These are phyloP conservation scores for Paramecium tetraurelia DNA, from an alignment of 73 alveolate species.

Conservation along the genomic window DNA sequence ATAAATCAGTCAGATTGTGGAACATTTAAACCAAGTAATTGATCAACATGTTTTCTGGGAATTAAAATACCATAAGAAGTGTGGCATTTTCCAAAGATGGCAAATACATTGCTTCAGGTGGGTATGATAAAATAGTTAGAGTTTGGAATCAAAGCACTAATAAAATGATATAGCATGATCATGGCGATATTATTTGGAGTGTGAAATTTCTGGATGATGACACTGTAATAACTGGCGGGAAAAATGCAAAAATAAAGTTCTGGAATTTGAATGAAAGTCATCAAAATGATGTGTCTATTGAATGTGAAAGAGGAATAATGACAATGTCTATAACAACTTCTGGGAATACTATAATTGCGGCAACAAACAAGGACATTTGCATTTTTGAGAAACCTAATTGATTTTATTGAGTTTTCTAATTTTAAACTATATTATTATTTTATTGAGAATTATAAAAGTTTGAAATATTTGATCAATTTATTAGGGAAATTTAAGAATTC, in stretches of 20 bases:
- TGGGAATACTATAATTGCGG: not conserved
- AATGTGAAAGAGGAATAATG: not conserved
- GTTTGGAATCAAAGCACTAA: constrained; percentile 72
- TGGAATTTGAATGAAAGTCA: not conserved
- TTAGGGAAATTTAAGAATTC: not conserved
- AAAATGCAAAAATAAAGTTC: not conserved
- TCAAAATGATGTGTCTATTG: not conserved
- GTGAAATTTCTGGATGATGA: not conserved
- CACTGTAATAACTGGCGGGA: not conserved
- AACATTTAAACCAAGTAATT: not conserved
- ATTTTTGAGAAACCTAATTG: not conserved
- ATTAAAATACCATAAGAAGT: constrained; percentile 83
- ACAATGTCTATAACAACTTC: not conserved
- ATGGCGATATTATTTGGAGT: constrained; percentile 21
- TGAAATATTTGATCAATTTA: not conserved
- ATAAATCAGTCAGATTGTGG: not conserved
- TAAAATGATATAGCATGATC: not conserved
- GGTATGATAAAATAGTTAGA: constrained; percentile 90
- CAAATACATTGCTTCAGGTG: constrained; percentile 83
- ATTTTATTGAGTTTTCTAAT: not conserved
- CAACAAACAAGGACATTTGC: not conserved
- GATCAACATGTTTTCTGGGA: not conserved
- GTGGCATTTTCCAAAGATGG: constrained; percentile 90
- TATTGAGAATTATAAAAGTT: not conserved
- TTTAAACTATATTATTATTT: not conserved